These are phyloP conservation scores for Cutaneotrichosporon cavernicola DNA, from an alignment of 1,284 basidiomycete genomes.

Conservation along the genomic window DNA sequence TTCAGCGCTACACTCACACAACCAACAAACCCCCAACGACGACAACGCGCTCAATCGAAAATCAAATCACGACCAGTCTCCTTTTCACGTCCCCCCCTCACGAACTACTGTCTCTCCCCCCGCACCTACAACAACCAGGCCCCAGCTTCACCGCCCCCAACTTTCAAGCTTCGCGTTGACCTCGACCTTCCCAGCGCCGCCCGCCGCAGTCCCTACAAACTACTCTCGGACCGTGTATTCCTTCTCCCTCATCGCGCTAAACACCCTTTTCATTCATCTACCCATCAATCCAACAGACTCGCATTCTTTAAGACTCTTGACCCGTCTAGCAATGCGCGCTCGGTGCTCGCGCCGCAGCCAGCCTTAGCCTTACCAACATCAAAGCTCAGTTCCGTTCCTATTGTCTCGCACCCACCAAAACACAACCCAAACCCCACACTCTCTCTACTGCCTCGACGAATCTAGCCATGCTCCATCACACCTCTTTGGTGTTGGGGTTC, in stretches of 20 bases:
- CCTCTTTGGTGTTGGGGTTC: slow-evolving; percentile 14
- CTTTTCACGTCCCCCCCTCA: not conserved
- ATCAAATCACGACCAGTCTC: not conserved
- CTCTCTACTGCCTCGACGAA: not conserved
- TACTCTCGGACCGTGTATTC: not conserved
- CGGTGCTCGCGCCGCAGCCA: slow-evolving; percentile 22
- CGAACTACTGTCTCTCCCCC: not conserved
- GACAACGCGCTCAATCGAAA: not conserved
- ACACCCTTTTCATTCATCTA: not conserved
- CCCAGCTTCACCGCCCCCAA: not conserved
- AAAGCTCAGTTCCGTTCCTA: not conserved
- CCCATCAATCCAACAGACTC: not conserved
- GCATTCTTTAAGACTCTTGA: not conserved
- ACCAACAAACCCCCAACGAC: not conserved
- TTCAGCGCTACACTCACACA: not conserved
- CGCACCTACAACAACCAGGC: not conserved
- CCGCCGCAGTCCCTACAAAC: not conserved
- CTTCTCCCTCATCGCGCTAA: not conserved
- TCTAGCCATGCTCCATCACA: slow-evolving; percentile 21
- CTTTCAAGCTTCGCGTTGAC: slow-evolving; percentile 4
- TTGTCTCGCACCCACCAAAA: not conserved
- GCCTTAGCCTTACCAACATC: slow-evolving; percentile 7
- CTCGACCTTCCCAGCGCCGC: not conserved
- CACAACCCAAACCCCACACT: not conserved
- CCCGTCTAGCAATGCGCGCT: slow-evolving; percentile 25